Base-by-base conservation (phyloP, 2,329 filamentous ascomycete species). In the Pseudocercospora ulei region DNA sequence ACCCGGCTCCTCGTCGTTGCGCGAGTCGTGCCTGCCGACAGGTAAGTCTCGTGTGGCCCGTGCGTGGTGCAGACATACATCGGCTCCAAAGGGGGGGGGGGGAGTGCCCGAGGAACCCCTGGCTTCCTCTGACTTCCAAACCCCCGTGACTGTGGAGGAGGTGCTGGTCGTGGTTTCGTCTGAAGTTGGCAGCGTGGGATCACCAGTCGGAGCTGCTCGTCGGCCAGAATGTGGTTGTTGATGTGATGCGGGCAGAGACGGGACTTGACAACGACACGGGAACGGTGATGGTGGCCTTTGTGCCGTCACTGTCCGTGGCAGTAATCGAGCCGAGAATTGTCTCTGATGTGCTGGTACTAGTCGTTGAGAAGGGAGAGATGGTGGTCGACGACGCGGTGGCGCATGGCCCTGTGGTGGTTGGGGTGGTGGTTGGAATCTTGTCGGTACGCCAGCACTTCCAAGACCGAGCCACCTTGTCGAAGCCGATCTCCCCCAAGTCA, bases 371-470 rank as follows among this genome's bases (percentile, higher is more conserved):
- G n/a, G 35, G 22, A 6, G 37, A 24, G 26, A n/a, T 30, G 17
- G 25, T n/a, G 9, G 36, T 8, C 2, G 16, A 13, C 7, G 38
- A 35, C 6, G 23, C 29, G 6, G 29, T 40, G 9, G 19, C 20
- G n/a, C n/a, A n/a, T n/a, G n/a, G n/a, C n/a, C n/a, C n/a, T n/a
- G n/a, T n/a, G n/a, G n/a, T n/a, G n/a, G n/a, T n/a, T n/a, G n/a
- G n/a, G n/a, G n/a, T n/a, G n/a, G n/a, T n/a, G n/a, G n/a, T n/a
- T n/a, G n/a, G n/a, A n/a, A n/a, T n/a, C n/a, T 33, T 33, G 3
- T 33, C 19, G 6, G 29, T 34, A 1, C 25, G 28, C 23, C 31
- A 38, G 43, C 43, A 45, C 29, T 33, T 30, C 34, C 34, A 39
- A 24, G 34, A 38, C n/a, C 35, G 34, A n/a, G 30, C 39, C 19